phyloP scores from a whole-genome alignment of 352 stramenopile genomes.

The Plasmopara muralis region DNA sequence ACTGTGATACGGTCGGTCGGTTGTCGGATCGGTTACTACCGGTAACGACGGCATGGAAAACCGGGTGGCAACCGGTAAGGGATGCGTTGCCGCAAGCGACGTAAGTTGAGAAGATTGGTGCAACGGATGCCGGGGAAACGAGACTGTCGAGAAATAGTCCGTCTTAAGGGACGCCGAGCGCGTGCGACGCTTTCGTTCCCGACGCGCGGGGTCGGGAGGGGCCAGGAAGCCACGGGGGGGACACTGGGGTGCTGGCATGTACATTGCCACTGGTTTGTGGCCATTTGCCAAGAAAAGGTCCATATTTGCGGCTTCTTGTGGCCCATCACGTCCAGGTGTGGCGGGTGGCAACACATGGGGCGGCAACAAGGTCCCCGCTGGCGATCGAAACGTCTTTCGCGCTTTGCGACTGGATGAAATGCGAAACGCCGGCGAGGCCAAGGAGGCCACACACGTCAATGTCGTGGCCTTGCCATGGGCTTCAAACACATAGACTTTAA shows the following conservation, averaged over 20 bases:
- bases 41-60: constrained; percentile 29
- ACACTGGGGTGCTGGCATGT: background rate
- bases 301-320: constrained; percentile 34
- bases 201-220: constrained; percentile 37
- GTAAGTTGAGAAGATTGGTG: constrained; percentile 22
- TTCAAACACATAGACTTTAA: constrained; percentile 67
- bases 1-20: constrained; percentile 25
- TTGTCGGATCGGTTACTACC: constrained; percentile 29
- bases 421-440: constrained; percentile 61
- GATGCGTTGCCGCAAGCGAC: constrained; percentile 30
- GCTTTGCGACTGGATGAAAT: constrained; percentile 82
- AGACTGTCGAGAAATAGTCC: constrained; percentile 58
- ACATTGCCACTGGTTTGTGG: constrained; percentile 8
- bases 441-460: constrained; percentile 43
- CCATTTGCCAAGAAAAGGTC: constrained; percentile 34
- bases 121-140: constrained; percentile 30
- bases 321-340: constrained; percentile 1
- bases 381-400: constrained; percentile 66
- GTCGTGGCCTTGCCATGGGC: constrained; percentile 19
- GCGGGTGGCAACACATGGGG: constrained; percentile 4
- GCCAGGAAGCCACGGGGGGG: constrained; percentile 20
- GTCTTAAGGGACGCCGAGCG: constrained; percentile 67
- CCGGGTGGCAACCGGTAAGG: constrained; percentile 9
- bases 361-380: background rate
- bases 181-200: constrained; percentile 61